A percentile compares a stretch with the other conserved stretches of the same genome.
phyloP scores from a whole-genome alignment of 345 rosid genomes.

The Bruguiera sexangula region DNA sequence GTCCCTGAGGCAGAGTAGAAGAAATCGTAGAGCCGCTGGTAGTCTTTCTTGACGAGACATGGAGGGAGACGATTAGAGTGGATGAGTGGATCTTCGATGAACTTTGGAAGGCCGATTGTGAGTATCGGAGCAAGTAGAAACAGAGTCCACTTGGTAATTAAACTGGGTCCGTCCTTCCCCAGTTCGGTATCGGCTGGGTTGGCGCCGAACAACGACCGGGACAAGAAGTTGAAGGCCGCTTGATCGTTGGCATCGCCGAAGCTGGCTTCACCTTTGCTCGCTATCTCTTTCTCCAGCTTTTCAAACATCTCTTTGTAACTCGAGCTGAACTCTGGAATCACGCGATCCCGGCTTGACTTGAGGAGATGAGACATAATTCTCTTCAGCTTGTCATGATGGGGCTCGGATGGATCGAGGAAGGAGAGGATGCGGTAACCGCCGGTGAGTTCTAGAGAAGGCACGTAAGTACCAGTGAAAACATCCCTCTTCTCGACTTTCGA shows the following conservation, averaged over 20 bases:
- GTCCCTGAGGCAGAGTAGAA: constrained; percentile 49
- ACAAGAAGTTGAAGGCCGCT: constrained; percentile 74
- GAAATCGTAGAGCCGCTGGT: constrained; percentile 71
- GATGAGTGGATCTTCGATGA: constrained; percentile 48
- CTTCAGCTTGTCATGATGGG: constrained; percentile 68
- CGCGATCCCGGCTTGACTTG: constrained; percentile 45
- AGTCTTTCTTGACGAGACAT: constrained; percentile 51
- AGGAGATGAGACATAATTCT: constrained; percentile 59
- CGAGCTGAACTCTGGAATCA: constrained; percentile 73
- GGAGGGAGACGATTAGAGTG: constrained; percentile 68
- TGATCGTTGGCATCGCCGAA: constrained; percentile 46
- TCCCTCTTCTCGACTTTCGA: constrained; percentile 80
- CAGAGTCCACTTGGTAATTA: constrained; percentile 65
- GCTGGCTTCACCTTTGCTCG: constrained; percentile 53
- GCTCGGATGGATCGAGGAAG: constrained; percentile 85
- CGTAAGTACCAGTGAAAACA: constrained; percentile 81
- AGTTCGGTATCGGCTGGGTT: constrained; percentile 58
- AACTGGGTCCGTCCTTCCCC: constrained; percentile 56
- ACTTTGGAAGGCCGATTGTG: constrained; percentile 53
- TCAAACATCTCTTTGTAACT: constrained; percentile 50
- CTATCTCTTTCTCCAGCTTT: constrained; percentile 49
- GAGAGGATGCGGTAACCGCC: constrained; percentile 81
- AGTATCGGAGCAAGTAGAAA: constrained; percentile 58
- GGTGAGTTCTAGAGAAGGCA: constrained; percentile 80
- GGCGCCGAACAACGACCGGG: constrained; percentile 45